These are phyloP conservation scores for Cystobasidium slooffiae DNA, from an alignment of 1,284 basidiomycete genomes.

Conservation along the genomic window DNA sequence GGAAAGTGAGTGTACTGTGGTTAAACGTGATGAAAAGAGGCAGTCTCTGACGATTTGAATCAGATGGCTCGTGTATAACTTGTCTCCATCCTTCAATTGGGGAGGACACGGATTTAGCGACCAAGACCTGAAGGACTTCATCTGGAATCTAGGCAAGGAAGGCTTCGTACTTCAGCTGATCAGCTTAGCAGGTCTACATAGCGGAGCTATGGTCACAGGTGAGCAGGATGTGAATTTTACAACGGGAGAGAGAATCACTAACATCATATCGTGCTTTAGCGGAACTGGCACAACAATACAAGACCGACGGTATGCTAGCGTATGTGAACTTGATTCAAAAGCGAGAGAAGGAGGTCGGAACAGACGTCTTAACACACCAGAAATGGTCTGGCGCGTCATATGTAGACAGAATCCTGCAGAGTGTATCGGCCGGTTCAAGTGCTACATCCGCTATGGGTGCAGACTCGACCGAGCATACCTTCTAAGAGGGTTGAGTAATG, in stretches of 20 bases:
- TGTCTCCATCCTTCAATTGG: constrained; percentile 95
- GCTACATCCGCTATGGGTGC: constrained; percentile 77
- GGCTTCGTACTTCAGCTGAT: constrained; percentile 83
- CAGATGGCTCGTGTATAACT: constrained; percentile 84
- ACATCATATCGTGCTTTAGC: constrained; percentile 1
- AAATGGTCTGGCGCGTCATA: constrained; percentile 91
- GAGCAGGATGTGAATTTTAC: constrained; percentile 55
- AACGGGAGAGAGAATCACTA: constrained; percentile 53
- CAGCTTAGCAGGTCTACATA: constrained; percentile 85
- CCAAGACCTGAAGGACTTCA: constrained; percentile 76
- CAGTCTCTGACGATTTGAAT: background rate
- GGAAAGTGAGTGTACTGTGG: constrained; percentile 63
- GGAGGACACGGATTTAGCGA: constrained; percentile 74
- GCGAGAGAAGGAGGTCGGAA: constrained; percentile 86
- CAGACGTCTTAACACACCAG: constrained; percentile 89
- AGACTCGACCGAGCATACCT: constrained; percentile 82
- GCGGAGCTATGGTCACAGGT: constrained; percentile 79
- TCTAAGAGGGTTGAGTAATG: constrained; percentile 55
- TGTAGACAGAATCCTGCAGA: constrained; percentile 75
- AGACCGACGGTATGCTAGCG: constrained; percentile 82
- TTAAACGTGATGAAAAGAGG: background rate
- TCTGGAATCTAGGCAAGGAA: constrained; percentile 90
- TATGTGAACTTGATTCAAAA: constrained; percentile 82
- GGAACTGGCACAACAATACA: constrained; percentile 62
- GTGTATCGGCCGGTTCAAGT: constrained; percentile 78